Percentiles rank a stretch among this genome's conserved stretches.
These are phyloP conservation scores for Colletotrichum zoysiae DNA, from an alignment of 2,329 filamentous ascomycete species.

Conservation along the genomic window DNA sequence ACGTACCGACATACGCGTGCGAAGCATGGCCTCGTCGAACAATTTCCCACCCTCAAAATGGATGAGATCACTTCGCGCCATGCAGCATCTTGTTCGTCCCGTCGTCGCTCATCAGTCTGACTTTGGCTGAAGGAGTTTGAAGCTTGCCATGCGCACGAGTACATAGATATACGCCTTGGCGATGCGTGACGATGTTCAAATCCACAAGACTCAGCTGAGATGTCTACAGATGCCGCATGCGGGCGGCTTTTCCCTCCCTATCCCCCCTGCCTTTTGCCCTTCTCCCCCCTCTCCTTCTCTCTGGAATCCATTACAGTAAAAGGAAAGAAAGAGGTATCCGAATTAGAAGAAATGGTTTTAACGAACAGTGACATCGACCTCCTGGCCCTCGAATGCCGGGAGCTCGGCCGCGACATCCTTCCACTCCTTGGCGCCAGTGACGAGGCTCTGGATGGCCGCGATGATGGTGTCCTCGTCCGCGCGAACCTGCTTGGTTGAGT, in stretches of 20 bases:
- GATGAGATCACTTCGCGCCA: not conserved
- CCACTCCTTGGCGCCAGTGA: slow-evolving; percentile 67
- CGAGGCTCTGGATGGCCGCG: slow-evolving; percentile 73
- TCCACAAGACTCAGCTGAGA: slow-evolving; percentile 27
- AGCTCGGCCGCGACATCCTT: slow-evolving; percentile 80
- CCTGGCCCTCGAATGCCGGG: slow-evolving; percentile 87
- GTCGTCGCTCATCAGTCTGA: not conserved
- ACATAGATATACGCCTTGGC: not conserved
- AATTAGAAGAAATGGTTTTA: slow-evolving; percentile 24
- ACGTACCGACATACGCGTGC: not conserved
- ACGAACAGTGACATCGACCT: slow-evolving; percentile 57
- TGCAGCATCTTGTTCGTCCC: not conserved
- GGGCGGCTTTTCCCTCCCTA: slow-evolving; percentile 8
- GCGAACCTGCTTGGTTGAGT: slow-evolving; percentile 91
- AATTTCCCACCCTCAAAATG: not conserved
- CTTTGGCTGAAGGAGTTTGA: slow-evolving; percentile 3
- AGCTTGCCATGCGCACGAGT: slow-evolving; percentile 4
- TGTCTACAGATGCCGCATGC: slow-evolving; percentile 30
- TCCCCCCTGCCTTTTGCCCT: not conserved
- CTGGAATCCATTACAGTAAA: slow-evolving; percentile 15
- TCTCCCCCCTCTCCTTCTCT: not conserved
- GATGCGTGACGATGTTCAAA: not conserved
- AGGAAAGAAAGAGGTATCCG: slow-evolving; percentile 1
- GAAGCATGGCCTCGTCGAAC: slow-evolving; percentile 3
- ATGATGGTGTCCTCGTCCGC: slow-evolving; percentile 85